Evolutionary conservation across 306 rosid species (phyloP), one percentile per base, ranked within the genome.

Genomic region (Mimosa bimucronata): DNA sequence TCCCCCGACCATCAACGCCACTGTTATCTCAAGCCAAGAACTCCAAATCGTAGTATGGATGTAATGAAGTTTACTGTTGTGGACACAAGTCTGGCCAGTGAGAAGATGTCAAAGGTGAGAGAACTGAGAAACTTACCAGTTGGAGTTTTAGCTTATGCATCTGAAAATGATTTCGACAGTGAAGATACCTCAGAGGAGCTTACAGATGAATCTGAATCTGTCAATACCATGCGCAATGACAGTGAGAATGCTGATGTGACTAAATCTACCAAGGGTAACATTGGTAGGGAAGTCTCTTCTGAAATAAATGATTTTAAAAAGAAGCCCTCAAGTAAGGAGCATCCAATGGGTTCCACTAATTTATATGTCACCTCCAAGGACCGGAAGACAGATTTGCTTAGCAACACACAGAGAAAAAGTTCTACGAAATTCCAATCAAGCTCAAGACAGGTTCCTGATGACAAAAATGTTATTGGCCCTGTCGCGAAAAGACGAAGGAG

Each of bases 1-100:
- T 86, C 89, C 77, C 88, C 93, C 34, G 82, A 84, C 66, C 88
- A 83, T 80, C 93, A 86, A 45, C 92, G 97, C 45, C 88, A 88
- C 74, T 91, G 91, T 86, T 94, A 94, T 87, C 93, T 94, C 88
- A 91, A 91, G 86, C 94, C 92, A 15, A 90, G 90, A 79, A 82
- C 97, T 79, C 91, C 95, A 40, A 81, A 66, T 53, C 85, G 79
- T 44, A 58, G 78, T 60, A 18, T 76, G 9, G 89, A 88, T 81
- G 80, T 65, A 7, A 76, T 91, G 85, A 89, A 91, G 79, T 92
- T 95, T 77, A 95, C 97, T 69, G 94, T 95, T 30, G 97, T 92
- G 76, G 98, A 95, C 80, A 91, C 98, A 25, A 95, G 97, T 84
- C 74, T 87, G 80, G 88, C 87, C 15, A 25, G 74, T 65, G 90